Evolutionary conservation across 2,329 filamentous ascomycete genomes (phyloP).

Genomic region (Arachnopeziza araneosa): DNA sequence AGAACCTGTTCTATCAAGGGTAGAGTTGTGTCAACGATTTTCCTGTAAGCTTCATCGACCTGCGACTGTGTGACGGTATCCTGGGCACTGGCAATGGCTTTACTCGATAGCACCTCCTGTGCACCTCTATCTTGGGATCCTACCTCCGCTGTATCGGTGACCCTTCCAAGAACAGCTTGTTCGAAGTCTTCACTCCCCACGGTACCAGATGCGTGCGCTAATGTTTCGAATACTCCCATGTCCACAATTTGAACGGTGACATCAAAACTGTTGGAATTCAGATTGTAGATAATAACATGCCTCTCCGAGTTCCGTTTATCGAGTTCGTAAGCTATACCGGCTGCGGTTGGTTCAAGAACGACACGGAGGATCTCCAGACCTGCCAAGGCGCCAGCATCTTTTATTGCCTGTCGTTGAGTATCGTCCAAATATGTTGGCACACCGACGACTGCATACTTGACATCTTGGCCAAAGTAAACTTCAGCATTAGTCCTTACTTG

Average conservation of each 20-base stretch:
- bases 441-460: constrained; percentile 49
- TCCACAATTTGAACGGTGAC: constrained; percentile 7
- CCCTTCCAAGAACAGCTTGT: neutral
- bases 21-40: neutral
- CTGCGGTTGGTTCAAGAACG: constrained; percentile 69
- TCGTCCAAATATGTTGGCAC: constrained; percentile 73
- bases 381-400: constrained; percentile 66
- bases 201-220: neutral
- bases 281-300: constrained; percentile 7
- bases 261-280: constrained; percentile 3
- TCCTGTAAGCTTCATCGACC: neutral
- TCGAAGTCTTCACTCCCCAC: constrained; percentile 7
- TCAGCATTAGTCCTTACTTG: constrained; percentile 11
- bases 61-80: neutral
- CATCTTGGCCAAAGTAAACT: neutral
- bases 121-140: neutral
- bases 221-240: constrained; percentile 9
- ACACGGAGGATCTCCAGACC: constrained; percentile 68
- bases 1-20: constrained; percentile 6
- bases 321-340: constrained; percentile 66
- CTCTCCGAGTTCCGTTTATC: constrained; percentile 24
- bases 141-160: neutral
- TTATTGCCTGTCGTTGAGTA: constrained; percentile 68
- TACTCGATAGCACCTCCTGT: neutral
- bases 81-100: neutral